phyloP scores from a whole-genome alignment of 139 green algal species.

The Tetraselmis chui region DNA sequence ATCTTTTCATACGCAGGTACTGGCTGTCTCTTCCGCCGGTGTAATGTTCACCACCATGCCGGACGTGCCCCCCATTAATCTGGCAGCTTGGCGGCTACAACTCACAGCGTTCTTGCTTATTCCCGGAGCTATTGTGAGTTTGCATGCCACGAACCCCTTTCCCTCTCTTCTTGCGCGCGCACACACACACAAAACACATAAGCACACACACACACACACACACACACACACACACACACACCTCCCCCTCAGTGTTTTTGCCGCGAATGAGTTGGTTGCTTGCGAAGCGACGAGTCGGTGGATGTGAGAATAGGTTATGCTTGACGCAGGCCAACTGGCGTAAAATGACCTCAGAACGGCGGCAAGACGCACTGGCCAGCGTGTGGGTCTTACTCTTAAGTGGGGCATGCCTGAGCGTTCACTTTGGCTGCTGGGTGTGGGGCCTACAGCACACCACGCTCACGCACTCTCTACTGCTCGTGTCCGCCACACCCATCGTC shows the following conservation, averaged over 20 bases:
- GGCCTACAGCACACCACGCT: conserved; percentile 60
- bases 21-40: conserved; percentile 49
- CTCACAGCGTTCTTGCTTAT: conserved; percentile 44
- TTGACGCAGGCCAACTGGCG: conserved; percentile 36
- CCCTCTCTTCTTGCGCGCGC: no score
- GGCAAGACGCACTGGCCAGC: conserved; percentile 3
- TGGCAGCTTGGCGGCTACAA: conserved; percentile 67
- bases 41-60: conserved; percentile 50
- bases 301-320: no score
- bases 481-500: conserved; percentile 64
- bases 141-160: no score
- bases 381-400: conserved; percentile 24
- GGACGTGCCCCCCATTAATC: conserved; percentile 52
- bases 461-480: conserved; percentile 68
- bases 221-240: no score
- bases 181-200: no score
- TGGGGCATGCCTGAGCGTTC: conserved; percentile 52
- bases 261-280: no score
- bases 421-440: conserved; percentile 68
- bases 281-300: no score
- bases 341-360: conserved; percentile 14
- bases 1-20: conserved; percentile 34
- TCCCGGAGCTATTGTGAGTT: conserved; percentile 14
- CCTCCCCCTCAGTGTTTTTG: no score
- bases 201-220: no score